Conservation (phyloP, 2,329 filamentous ascomycete genomes). For the Sporothrix mexicana region DNA sequence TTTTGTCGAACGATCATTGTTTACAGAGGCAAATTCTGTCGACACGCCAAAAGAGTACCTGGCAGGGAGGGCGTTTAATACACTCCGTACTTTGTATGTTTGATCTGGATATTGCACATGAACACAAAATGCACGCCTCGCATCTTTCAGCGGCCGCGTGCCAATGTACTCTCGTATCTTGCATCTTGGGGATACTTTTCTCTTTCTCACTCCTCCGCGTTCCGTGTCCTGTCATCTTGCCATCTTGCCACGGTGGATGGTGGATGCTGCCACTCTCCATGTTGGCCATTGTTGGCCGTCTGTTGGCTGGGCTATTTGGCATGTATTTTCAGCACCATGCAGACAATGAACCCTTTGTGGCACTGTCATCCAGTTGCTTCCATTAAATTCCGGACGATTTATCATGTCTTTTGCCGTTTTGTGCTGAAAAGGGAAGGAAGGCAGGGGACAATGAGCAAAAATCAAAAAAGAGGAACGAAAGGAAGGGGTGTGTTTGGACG, state of each 20-base stretch:
- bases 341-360: neutral
- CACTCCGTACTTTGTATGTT: neutral
- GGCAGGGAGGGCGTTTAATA: too few species aligned
- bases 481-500: neutral
- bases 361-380: neutral
- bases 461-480: neutral
- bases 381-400: neutral
- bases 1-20: too few species aligned
- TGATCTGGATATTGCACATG: neutral
- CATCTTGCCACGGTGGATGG: conserved; percentile 7
- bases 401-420: neutral
- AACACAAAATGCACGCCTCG: conserved; percentile 11
- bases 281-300: neutral
- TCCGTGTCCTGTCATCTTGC: neutral
- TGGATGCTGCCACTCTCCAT: neutral
- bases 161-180: neutral
- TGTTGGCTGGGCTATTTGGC: neutral
- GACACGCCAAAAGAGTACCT: too few species aligned
- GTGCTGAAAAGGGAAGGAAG: neutral
- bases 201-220: neutral
- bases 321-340: neutral
- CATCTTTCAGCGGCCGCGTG: neutral
- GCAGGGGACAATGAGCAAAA: neutral
- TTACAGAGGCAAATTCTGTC: too few species aligned
- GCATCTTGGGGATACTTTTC: neutral